These are phyloP conservation scores for Betula pendula DNA, from an alignment of 306 rosid genomes.

Conservation along the genomic window DNA sequence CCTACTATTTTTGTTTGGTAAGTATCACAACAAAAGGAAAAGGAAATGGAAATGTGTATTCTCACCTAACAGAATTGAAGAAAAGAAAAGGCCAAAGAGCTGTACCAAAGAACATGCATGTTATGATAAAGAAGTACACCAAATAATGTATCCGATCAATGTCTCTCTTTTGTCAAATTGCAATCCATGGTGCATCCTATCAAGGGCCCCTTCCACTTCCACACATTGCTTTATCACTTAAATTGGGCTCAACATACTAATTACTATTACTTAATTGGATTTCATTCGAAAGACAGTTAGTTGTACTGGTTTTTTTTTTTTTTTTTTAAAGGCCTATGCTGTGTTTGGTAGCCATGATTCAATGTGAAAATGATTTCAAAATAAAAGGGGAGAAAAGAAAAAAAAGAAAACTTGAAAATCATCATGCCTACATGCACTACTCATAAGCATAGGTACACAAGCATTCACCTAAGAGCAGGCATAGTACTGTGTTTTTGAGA, in stretches of 20 bases:
- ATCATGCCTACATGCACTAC: neutral
- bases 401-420: neutral
- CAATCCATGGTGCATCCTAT: conserved; percentile 24
- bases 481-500: neutral
- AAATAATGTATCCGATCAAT: conserved; percentile 14
- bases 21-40: neutral
- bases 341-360: conserved; percentile 12
- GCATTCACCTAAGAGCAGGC: neutral
- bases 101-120: conserved; percentile 22
- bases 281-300: too few relatives aligned
- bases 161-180: conserved; percentile 13
- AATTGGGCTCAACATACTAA: too few relatives aligned
- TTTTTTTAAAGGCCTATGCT: neutral
- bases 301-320: too few relatives aligned
- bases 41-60: neutral
- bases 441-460: too few relatives aligned
- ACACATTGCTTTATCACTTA: neutral
- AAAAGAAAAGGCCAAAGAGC: conserved; percentile 24
- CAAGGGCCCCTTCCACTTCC: conserved; percentile 22
- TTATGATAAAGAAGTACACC: conserved; percentile 9
- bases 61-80: conserved; percentile 18
- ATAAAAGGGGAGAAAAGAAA: neutral
- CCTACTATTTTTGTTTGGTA: conserved; percentile 3
- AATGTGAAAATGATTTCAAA: neutral
- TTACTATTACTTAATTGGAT: too few relatives aligned